Evolutionary conservation across 2,329 filamentous ascomycete genomes (phyloP).

Genomic region (Aspergillus costaricaensis): DNA sequence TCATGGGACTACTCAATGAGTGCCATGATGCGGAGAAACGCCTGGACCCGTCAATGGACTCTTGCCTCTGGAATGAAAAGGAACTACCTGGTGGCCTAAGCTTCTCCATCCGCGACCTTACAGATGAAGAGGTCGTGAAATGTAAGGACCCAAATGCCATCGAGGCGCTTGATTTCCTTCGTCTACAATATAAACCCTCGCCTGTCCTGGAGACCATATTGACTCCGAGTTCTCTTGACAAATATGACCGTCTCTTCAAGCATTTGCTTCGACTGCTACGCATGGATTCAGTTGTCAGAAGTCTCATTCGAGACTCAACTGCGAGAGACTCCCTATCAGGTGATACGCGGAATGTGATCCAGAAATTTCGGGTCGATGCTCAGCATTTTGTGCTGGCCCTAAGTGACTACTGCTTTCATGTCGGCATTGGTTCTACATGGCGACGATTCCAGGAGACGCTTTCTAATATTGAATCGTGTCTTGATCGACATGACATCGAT

Average conservation of each 20-base stretch:
- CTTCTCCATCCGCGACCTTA: conserved; percentile 82
- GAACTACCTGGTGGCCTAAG: conserved; percentile 69
- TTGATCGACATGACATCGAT: conserved; percentile 52
- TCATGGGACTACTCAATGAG: conserved; percentile 83
- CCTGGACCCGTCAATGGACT: conserved; percentile 22
- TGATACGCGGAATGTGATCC: conserved; percentile 45
- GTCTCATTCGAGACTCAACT: conserved; percentile 62
- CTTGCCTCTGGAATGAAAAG: conserved; percentile 28
- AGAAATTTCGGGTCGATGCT: conserved; percentile 72
- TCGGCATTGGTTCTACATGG: conserved; percentile 75
- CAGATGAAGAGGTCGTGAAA: conserved; percentile 73
- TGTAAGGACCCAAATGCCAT: conserved; percentile 82
- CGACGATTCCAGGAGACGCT: conserved; percentile 67
- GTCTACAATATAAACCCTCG: conserved; percentile 80
- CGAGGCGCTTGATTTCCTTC: conserved; percentile 89
- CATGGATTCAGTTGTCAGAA: conserved; percentile 73
- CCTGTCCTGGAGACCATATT: conserved; percentile 72
- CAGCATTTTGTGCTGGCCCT: conserved; percentile 76
- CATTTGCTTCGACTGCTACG: conserved; percentile 74
- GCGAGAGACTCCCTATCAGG: conserved; percentile 34
- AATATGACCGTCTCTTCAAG: conserved; percentile 85
- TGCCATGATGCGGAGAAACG: conserved; percentile 56
- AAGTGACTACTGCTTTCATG: conserved; percentile 76
- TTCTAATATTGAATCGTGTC: conserved; percentile 59
- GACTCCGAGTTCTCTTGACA: conserved; percentile 67